Base-by-base conservation (phyloP, 2,329 filamentous ascomycete species). In the Fusarium bulbicola region DNA sequence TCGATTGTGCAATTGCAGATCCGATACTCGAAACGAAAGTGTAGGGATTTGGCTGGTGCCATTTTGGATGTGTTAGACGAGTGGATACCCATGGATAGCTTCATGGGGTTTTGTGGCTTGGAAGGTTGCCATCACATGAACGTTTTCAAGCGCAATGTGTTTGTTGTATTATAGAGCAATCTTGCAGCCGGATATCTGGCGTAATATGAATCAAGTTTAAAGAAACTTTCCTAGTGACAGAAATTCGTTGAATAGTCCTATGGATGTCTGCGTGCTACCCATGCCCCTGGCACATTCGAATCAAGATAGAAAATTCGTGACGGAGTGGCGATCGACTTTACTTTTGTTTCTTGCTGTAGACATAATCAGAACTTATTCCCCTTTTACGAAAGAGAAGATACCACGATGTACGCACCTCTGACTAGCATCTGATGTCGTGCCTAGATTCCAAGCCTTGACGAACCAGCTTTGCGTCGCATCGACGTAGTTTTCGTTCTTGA, bases 401-500 rank as follows among this genome's bases (percentile, higher is more conserved):
- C 20, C 36, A 54, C 13, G 11, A 20, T 69, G 40, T 65, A 68
- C 71, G 47, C 49, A 73, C 71, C 62, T 70, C 43, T 75, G 73
- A 14, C 72, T 68, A 39, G 74, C 50, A 39, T 70, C 64, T n/a
- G 57, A 65, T 7, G 73, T 52, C 36, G 82, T 83, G 72, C 84
- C 84, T 63, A 91, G 77, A 76, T 91, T 91, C 90, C 90, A 92
- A 3, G 90, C 89, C 82, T 91, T 91, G 64, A 92, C 89, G 59
- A 92, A 82, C 82, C 87, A 89, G 73, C 86, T 90, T 84, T 95
- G 93, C 24, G 92, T 94, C 77, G 85, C 86, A 76, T 95, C 93
- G 77, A 93, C 89, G 79, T 94, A 93, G 53, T 88, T 89, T 83
- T 95, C 93, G 60, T 88, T 87, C 73, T 87, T 86, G 56, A 92